phyloP scores from a whole-genome alignment of 2,329 filamentous ascomycete genomes.

The Aaosphaeria arxii region DNA sequence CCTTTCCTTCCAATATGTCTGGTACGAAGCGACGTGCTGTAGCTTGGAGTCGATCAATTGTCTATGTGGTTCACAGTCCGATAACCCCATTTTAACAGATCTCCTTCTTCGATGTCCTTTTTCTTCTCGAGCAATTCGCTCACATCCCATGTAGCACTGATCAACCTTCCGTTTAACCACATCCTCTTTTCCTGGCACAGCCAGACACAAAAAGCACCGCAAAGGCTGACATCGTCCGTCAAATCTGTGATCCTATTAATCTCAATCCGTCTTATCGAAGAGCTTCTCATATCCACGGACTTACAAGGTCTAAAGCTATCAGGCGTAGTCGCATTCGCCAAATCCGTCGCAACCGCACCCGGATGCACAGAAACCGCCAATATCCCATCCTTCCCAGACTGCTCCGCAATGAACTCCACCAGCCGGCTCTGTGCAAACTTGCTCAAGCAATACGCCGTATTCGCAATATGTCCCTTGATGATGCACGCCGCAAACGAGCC shows the following conservation, averaged over 20 bases:
- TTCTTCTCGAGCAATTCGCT: conserved; percentile 23
- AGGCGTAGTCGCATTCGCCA: conserved; percentile 19
- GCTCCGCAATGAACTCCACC: conserved; percentile 22
- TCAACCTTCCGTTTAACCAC: conserved; percentile 28
- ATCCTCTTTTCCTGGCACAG: conserved; percentile 23
- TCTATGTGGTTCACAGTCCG: conserved; percentile 1
- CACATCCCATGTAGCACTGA: conserved; percentile 29
- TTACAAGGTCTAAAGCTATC: conserved; percentile 24
- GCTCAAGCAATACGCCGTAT: conserved; percentile 28
- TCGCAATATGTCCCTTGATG: conserved; percentile 39
- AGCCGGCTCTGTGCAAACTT: conserved; percentile 28
- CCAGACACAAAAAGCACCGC: conserved; percentile 34
- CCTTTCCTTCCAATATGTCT: no score
- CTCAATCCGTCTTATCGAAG: neutral
- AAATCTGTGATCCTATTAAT: conserved; percentile 13
- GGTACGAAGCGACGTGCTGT: no score
- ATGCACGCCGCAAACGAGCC: conserved; percentile 33
- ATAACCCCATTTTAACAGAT: conserved; percentile 27
- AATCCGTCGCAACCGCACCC: conserved; percentile 27
- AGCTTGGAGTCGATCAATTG: no score
- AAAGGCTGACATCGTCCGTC: conserved; percentile 24
- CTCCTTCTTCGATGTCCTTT: conserved; percentile 15
- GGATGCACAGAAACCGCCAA: conserved; percentile 26
- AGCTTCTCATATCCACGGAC: conserved; percentile 6
- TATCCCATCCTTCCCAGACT: conserved; percentile 20